phyloP scores from a whole-genome alignment of 768 basidiomycete species.

The Inosperma sp. region DNA sequence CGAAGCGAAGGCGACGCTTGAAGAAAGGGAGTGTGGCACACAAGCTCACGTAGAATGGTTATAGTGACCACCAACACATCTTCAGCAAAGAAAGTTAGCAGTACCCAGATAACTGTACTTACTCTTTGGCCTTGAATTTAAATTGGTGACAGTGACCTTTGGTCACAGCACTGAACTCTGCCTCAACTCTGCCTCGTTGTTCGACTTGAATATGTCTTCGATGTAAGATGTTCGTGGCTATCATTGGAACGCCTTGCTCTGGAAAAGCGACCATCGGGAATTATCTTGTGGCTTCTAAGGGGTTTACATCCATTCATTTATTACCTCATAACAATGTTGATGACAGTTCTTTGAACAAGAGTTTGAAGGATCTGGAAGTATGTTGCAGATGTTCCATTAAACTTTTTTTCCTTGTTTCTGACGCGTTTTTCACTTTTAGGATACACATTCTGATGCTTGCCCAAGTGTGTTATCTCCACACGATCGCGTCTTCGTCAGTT shows the following conservation, averaged over 20 bases:
- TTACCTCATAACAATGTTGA: slow-evolving; percentile 16
- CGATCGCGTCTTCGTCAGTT: too few relatives aligned
- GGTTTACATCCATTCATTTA: slow-evolving; percentile 52
- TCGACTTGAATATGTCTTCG: neutral
- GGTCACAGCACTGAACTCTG: neutral
- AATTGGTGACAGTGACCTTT: too few relatives aligned
- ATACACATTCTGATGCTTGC: too few relatives aligned
- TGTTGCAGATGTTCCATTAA: too few relatives aligned
- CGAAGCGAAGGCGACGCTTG: slow-evolving; percentile 30
- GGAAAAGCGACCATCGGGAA: slow-evolving; percentile 58
- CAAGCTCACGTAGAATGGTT: too few relatives aligned
- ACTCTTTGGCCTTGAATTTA: too few relatives aligned
- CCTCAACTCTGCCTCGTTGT: neutral
- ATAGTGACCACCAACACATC: too few relatives aligned
- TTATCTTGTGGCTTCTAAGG: slow-evolving; percentile 54
- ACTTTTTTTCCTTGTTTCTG: too few relatives aligned
- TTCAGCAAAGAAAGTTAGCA: too few relatives aligned
- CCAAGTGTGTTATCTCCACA: too few relatives aligned
- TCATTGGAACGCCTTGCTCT: slow-evolving; percentile 58
- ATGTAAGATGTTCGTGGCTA: slow-evolving; percentile 57
- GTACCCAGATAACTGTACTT: neutral
- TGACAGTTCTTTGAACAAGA: neutral
- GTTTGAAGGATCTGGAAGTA: too few relatives aligned
- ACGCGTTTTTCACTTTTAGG: too few relatives aligned
- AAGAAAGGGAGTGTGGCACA: slow-evolving; percentile 2